Base-by-base conservation (phyloP, 1,284 basidiomycete species). In the Violaceomyces palustris region DNA sequence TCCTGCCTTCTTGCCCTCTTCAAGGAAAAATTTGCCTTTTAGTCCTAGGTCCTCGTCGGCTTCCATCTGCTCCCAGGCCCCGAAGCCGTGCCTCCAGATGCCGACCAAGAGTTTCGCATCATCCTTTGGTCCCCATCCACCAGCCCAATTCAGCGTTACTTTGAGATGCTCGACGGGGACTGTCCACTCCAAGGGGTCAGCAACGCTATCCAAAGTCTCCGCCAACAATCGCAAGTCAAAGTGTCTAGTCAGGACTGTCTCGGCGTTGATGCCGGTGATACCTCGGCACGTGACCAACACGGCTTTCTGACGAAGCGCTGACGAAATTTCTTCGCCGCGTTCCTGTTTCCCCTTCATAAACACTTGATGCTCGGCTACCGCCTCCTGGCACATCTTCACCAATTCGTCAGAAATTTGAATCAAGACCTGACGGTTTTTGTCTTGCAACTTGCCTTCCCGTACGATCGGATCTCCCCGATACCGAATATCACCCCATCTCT, bases 401-500 rank as follows among this genome's bases (percentile, higher is more conserved):
- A 98, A 88, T 60, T 96, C 92, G 69, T 98, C 92, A 19, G 89
- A 80, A 19, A 90, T 86, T 64, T 92, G 87, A 36, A 87, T 81
- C 67, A 98, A 85, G 80, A 97, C 86, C 33, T 84, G 84, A 58
- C 85, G 84, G 76, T 98, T 94, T 81, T 99, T 98, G 77, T 87
- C 85, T 62, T 86, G 82, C 46, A 98, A 81, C 74, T 91, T 92
- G n/a, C 91, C 81, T 74, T 98, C 93, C 45, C 79, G 79, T 53
- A 93, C 91, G 66, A 98, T 96, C 44, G 86, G 80, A 47, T 96
- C 90, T 75, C 93, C 96, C 35, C 93, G 86, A 64, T 87, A 85
- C 40, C 90, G 83, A 55, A 98, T 89, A 74, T 98, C 93, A 23
- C 94, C 94, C 91, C 93, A 98, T 46, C 91, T 86, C 71, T 96